phyloP scores from a whole-genome alignment of 2,329 filamentous ascomycete genomes.

The Aureobasidium musti region DNA sequence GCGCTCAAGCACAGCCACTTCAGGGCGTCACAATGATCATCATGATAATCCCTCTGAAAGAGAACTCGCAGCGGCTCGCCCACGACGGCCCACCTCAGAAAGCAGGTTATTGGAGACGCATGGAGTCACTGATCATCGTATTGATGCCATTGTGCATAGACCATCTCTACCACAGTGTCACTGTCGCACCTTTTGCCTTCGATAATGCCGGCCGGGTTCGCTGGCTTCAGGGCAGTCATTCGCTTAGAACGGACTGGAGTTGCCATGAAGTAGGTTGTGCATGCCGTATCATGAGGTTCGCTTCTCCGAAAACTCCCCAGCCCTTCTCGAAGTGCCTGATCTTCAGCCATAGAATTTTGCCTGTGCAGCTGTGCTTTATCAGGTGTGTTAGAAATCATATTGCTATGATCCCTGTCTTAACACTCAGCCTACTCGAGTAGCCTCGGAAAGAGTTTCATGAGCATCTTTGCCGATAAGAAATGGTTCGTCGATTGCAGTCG shows the following conservation, averaged over 20 bases:
- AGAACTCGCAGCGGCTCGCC: constrained; percentile 13
- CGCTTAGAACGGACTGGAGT: neutral
- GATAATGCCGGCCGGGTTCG: constrained; percentile 4
- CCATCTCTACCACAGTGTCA: constrained; percentile 10
- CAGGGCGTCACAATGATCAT: constrained; percentile 13
- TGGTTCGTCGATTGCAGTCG: neutral
- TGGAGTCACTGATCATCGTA: constrained; percentile 20
- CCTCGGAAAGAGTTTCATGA: neutral
- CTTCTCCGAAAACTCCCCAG: neutral
- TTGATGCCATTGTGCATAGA: constrained; percentile 28
- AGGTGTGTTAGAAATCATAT: neutral
- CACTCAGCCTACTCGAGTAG: neutral
- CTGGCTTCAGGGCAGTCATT: neutral
- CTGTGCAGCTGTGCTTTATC: neutral
- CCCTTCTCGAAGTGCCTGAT: neutral
- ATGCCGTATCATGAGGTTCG: neutral
- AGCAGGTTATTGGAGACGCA: constrained; percentile 13
- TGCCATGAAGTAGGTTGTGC: neutral
- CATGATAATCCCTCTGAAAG: neutral
- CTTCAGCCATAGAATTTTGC: neutral
- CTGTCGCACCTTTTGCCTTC: constrained; percentile 1
- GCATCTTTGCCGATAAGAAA: neutral
- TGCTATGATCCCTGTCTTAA: constrained; percentile 6
- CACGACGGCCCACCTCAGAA: neutral
- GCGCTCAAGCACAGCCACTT: constrained; percentile 23